Base-by-base conservation (phyloP, 2,329 filamentous ascomycete genomes). In the Nemania diffusa region DNA sequence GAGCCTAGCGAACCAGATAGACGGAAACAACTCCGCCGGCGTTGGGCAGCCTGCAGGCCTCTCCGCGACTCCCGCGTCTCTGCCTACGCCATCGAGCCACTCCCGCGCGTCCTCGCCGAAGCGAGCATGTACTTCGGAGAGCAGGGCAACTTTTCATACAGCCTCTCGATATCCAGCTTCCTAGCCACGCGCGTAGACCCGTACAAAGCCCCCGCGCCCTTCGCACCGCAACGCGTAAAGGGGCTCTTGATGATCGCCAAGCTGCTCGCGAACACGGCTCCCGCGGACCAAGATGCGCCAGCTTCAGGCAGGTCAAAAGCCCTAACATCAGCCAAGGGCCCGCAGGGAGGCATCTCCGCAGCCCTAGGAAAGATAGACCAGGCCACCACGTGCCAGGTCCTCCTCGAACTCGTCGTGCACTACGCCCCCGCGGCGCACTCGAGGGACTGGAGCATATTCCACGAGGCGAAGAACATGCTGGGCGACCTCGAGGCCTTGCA, bases 241-340 rank as follows among this genome's bases (percentile, higher is more conserved):
- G 81, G 82, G 11, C 73, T 88, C 11, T 78, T 87, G 59, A 79
- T 83, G 52, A 77, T 89, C 17, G 83, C 83, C 51, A 86, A 86
- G 68, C 77, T 88, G 1, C 75, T 89, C 5, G 81, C 83, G 66
- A 81, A 85, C 65, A 84, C 84, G 0, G 83, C 83, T 0, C 79
- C 57, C 7, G 53, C 57, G 9, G 46, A 50, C 17, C 11, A 72
- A 72, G 50, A 68, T 78, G 1, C 67, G 57, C 68, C 46, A 60
- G n/a, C n/a, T n/a, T 66, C 58, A 57, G 24, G 24, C 32, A 78
- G 22, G 52, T 71, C 51, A 64, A 72, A 57, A 20, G 44, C 50
- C 15, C 13, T 55, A 1, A 29, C 17, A 2, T 57, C 55, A 22
- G 6, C 51, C 15, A 42, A 44, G 24, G 24, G 50, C 24, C 40